Evolutionary conservation across 1,284 basidiomycete species (phyloP), one percentile per base, ranked within the genome.

Genomic region (Microbotryum lychnidis-dioicae): DNA sequence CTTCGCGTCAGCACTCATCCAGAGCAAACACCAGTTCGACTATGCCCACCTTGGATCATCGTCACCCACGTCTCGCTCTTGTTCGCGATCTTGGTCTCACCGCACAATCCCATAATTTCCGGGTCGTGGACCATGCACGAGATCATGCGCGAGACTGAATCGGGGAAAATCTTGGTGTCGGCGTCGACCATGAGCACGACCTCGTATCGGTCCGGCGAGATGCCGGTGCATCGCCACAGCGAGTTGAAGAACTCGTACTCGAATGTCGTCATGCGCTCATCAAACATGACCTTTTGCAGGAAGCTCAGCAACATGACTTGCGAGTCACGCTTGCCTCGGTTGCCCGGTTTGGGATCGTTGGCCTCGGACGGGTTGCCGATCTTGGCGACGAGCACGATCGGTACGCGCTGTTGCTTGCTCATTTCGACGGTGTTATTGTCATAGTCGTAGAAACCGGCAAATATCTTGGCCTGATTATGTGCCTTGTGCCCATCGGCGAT

Each of bases 381-480:
- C 77, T 97, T 97, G 70, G 93, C 91, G 20, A 98, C 90, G 50
- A 99, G 81, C 37, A 98, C 85, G 72, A 98, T 87, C 20, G 96
- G 94, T 1, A 97, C 89, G 47, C 91, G 87, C 76, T 98, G 96
- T 76, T 98, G 94, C 79, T 98, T 99, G 63, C 86, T 87, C 37
- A 81, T 80, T 78, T 98, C 96, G 48, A 91, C 83, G 0, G 93
- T 97, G 61, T 87, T 82, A 73, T 92, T 83, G 75, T 97, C 92
- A 76, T 98, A 98, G 66, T 86, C 83, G 77, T 99, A 99, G 80
- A 91, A 98, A 5, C 96, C 96, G 42, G 94, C 92, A 72, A 88
- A 97, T 50, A 98, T 92, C 79, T 94, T 94, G 63, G 94, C 94
- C 92, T 96, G 96, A 77, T 98, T 99, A 81, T 97, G 94, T 25